These are phyloP conservation scores for Fomitopsis pinicola DNA, from an alignment of 1,284 basidiomycete species.

Conservation along the genomic window DNA sequence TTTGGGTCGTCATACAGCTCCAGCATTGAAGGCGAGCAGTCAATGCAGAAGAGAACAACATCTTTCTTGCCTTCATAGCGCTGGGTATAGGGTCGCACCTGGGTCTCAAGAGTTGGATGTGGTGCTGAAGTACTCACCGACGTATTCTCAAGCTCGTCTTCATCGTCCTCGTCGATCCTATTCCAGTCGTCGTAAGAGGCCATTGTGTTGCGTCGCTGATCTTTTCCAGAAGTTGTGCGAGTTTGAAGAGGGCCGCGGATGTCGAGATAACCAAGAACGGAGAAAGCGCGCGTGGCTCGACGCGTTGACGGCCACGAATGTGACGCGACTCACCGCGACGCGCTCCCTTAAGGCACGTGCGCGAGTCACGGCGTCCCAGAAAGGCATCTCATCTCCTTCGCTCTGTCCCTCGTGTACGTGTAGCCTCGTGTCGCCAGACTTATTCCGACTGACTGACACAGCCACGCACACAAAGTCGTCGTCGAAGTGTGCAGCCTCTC, in stretches of 20 bases:
- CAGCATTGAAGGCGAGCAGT: slow-evolving; percentile 90
- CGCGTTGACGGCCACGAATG: not conserved
- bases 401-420: not conserved
- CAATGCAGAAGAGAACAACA: slow-evolving; percentile 90
- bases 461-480: not conserved
- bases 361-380: not conserved
- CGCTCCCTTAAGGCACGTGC: not conserved
- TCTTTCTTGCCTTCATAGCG: slow-evolving; percentile 73
- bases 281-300: too few relatives aligned
- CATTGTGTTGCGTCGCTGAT: slow-evolving; percentile 29
- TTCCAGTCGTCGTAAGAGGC: slow-evolving; percentile 73
- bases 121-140: slow-evolving; percentile 41
- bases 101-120: slow-evolving; percentile 1
- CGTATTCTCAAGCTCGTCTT: slow-evolving; percentile 69
- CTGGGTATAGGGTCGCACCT: slow-evolving; percentile 31
- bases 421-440: not conserved
- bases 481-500: not conserved
- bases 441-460: not conserved
- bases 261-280: too few relatives aligned
- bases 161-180: slow-evolving; percentile 68
- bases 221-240: not conserved
- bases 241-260: not conserved
- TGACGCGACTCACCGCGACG: not conserved
- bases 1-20: slow-evolving; percentile 58
- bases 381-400: not conserved